phyloP scores from a whole-genome alignment of 192 early-diverging fungal genomes.

The Phycomyces nitens region DNA sequence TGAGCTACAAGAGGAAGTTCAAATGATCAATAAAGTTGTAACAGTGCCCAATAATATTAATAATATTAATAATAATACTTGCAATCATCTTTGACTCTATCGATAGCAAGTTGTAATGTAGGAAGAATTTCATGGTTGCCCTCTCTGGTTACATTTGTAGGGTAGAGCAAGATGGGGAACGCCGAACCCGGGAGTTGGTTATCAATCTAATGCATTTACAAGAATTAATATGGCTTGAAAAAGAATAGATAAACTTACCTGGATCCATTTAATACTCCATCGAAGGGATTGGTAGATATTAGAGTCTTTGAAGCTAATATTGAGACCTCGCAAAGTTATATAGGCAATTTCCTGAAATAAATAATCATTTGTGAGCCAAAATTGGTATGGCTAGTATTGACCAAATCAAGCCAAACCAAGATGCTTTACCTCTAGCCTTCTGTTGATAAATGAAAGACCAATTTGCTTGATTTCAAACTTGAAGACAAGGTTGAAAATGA shows the following conservation, averaged over 20 bases:
- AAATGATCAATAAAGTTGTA: neutral
- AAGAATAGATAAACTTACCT: constrained; percentile 36
- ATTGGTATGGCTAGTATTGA: neutral
- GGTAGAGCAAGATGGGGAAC: constrained; percentile 93
- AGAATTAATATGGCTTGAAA: too few species aligned
- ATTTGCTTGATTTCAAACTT: constrained; percentile 80
- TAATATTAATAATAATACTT: too few species aligned
- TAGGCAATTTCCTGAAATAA: constrained; percentile 78
- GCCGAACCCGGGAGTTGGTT: constrained; percentile 88
- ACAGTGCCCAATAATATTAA: too few species aligned
- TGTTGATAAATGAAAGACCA: constrained; percentile 87
- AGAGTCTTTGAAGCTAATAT: constrained; percentile 77
- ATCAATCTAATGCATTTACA: constrained; percentile 78
- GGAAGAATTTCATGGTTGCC: constrained; percentile 54
- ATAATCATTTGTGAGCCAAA: neutral
- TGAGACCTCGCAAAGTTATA: constrained; percentile 70
- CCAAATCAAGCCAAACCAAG: too few species aligned
- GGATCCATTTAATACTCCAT: constrained; percentile 85
- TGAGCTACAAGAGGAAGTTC: constrained; percentile 53
- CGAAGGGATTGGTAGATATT: constrained; percentile 75
- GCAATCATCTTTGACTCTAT: constrained; percentile 86
- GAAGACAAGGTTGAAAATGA: constrained; percentile 55
- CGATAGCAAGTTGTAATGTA: constrained; percentile 69
- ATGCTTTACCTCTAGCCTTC: constrained; percentile 55
- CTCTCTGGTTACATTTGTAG: constrained; percentile 79